Evolutionary conservation across 148 eudicot species (phyloP).

Genomic region (Amaranthus hypochondriacus): DNA sequence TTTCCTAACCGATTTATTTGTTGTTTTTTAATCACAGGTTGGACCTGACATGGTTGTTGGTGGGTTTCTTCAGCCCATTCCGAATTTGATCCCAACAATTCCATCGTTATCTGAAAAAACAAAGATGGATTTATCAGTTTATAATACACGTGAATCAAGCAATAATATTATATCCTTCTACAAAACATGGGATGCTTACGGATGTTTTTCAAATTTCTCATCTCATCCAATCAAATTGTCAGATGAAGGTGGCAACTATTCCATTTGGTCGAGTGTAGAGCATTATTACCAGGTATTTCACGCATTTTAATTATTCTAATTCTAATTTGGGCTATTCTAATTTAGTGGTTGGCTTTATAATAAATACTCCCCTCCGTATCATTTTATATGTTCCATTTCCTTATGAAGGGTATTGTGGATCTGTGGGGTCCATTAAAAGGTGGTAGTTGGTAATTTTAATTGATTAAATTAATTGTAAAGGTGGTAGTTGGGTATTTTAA

Average conservation of each 20-base stretch:
- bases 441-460: no score
- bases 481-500: no score
- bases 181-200: conserved; percentile 93
- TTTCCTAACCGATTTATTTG: conserved; percentile 4
- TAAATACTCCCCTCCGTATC: no score
- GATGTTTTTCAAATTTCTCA: conserved; percentile 95
- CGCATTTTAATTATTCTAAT: no score
- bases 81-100: conserved; percentile 70
- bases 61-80: conserved; percentile 95
- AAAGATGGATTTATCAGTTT: conserved; percentile 70
- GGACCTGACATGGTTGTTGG: conserved; percentile 95
- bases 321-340: no score
- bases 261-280: conserved; percentile 83
- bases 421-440: no score
- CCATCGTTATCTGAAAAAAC: conserved; percentile 79
- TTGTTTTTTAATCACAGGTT: conserved; percentile 43
- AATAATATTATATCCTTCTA: conserved; percentile 59
- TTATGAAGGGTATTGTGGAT: no score
- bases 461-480: no score
- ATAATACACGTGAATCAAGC: conserved; percentile 56
- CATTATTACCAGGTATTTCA: conserved; percentile 84
- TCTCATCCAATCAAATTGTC: conserved; percentile 76
- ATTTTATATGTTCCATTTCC: no score
- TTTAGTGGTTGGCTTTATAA: background rate
- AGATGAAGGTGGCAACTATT: conserved; percentile 56